A percentile compares a stretch with the other conserved stretches of the same genome.
Evolutionary conservation across 2,329 filamentous ascomycete species (phyloP).

Genomic region (Cercospora sesami): DNA sequence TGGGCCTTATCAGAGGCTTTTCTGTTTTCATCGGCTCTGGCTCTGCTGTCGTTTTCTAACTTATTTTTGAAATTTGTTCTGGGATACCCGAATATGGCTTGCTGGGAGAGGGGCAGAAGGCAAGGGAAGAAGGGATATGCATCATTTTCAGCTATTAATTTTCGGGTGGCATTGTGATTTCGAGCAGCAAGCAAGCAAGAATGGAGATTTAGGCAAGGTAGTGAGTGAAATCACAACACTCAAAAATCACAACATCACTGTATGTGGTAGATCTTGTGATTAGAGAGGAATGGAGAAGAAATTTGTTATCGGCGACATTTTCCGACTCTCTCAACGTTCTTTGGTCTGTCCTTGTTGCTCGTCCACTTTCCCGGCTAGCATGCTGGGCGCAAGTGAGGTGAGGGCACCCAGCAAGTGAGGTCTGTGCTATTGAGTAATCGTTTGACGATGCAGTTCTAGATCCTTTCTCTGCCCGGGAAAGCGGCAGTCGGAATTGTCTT

Average conservation of each 20-base stretch:
- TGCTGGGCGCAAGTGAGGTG: no score
- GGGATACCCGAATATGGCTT: background rate
- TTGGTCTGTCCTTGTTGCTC: no score
- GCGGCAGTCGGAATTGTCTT: background rate
- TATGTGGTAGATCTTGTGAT: background rate
- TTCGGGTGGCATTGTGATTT: background rate
- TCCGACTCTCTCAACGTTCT: no score
- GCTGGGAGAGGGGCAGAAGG: background rate
- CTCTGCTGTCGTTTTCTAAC: background rate
- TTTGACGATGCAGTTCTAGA: background rate
- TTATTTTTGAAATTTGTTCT: background rate
- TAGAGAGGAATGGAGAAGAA: background rate
- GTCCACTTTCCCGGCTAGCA: no score
- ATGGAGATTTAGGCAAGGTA: background rate
- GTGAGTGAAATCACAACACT: background rate
- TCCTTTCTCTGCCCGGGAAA: background rate
- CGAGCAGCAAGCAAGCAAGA: background rate
- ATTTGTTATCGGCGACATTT: background rate
- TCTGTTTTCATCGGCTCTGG: background rate
- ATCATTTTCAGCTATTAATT: background rate
- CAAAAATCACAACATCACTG: background rate
- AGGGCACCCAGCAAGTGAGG: background rate
- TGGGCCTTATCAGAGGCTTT: background rate
- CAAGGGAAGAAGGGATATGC: background rate
- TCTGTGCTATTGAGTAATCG: background rate